phyloP scores from a whole-genome alignment of 2,329 filamentous ascomycete genomes.

The Aspergillus niger region DNA sequence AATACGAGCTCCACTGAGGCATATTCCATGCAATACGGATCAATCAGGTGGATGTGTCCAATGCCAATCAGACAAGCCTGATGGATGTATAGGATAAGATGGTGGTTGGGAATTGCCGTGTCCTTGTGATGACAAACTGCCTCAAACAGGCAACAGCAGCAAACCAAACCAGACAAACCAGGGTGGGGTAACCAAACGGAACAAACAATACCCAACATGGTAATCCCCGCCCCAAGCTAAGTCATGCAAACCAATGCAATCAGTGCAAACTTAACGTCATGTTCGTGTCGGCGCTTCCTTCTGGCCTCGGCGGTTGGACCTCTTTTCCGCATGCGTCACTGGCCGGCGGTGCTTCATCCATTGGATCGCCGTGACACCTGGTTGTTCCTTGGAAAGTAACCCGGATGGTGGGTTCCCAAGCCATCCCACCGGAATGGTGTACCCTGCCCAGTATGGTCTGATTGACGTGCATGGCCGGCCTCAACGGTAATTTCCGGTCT shows the following conservation, averaged over 20 bases:
- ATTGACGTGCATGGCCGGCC: background rate
- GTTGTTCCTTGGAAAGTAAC: background rate
- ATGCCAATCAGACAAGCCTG: too few relatives aligned
- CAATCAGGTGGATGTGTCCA: background rate
- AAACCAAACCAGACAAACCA: background rate
- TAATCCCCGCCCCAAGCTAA: slow-evolving; percentile 12
- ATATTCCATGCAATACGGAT: background rate
- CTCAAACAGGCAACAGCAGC: slow-evolving; percentile 10
- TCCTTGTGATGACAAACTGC: background rate
- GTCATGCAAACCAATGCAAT: slow-evolving; percentile 5
- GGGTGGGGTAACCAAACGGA: slow-evolving; percentile 17
- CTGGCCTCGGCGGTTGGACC: slow-evolving; percentile 7
- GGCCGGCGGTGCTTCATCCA: background rate
- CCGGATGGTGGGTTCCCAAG: background rate
- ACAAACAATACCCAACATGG: slow-evolving; percentile 15
- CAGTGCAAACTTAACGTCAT: slow-evolving; percentile 21
- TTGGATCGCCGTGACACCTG: background rate
- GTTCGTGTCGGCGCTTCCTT: background rate
- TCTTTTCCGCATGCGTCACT: slow-evolving; percentile 6
- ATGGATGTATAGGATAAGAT: too few relatives aligned
- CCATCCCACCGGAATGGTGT: slow-evolving; percentile 4
- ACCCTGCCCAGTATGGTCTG: slow-evolving; percentile 1
- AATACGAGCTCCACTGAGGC: background rate
- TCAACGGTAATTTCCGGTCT: background rate
- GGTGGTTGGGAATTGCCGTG: too few relatives aligned